Conservation (phyloP, 805 yeast genomes). For the Candida khao-thaluensis region DNA sequence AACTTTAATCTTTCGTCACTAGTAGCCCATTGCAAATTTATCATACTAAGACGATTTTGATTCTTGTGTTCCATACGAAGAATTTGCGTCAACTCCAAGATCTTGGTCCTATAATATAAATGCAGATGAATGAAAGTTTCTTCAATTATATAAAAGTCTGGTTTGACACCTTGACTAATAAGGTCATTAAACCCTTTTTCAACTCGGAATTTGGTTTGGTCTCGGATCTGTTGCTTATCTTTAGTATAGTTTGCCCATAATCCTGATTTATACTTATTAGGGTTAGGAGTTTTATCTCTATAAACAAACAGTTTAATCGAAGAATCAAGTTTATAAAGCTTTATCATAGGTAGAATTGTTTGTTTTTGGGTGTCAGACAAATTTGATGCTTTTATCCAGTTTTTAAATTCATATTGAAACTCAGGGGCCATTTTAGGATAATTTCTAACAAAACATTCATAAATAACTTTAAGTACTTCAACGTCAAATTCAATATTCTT, state of each 20-base stretch:
- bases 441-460: conserved; percentile 30
- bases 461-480: conserved; percentile 21
- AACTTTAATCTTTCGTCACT: conserved; percentile 11
- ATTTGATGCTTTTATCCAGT: background rate
- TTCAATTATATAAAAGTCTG: conserved; percentile 32
- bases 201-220: conserved; percentile 30
- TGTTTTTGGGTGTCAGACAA: background rate
- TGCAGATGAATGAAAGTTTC: conserved; percentile 31
- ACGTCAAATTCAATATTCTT: conserved; percentile 20
- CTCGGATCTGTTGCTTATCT: conserved; percentile 11
- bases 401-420: conserved; percentile 14
- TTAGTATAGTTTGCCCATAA: conserved; percentile 3
- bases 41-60: conserved; percentile 23
- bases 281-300: conserved; percentile 7
- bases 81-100: conserved; percentile 13
- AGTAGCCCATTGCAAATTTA: conserved; percentile 20
- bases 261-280: conserved; percentile 12
- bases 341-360: background rate
- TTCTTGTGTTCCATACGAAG: conserved; percentile 13
- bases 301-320: conserved; percentile 9
- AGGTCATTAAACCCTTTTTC: conserved; percentile 33
- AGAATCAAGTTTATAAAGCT: conserved; percentile 6
- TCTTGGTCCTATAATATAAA: conserved; percentile 11
- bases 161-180: conserved; percentile 33
- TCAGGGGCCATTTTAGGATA: conserved; percentile 32